Conservation (phyloP, 768 basidiomycete species). For the Collybiopsis confluens region DNA sequence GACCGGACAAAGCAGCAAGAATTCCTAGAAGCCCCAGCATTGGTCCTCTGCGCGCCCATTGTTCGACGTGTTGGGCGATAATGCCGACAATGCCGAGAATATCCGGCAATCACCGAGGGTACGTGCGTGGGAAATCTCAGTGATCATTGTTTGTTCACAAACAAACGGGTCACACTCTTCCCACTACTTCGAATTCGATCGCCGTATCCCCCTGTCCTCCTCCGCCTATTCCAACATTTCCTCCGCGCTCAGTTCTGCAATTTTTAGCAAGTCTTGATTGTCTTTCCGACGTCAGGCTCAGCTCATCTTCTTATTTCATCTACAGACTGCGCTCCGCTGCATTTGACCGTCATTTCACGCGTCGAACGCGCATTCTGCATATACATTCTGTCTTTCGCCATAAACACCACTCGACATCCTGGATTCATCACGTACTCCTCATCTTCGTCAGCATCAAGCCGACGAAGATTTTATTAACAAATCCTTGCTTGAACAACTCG, state of each 20-base stretch:
- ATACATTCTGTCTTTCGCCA: not conserved
- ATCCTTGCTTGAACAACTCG: constrained; percentile 76
- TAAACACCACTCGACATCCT: constrained; percentile 33
- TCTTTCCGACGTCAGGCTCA: constrained; percentile 2
- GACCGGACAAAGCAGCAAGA: not conserved
- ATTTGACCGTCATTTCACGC: constrained; percentile 30
- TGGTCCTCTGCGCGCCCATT: not conserved
- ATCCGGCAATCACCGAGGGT: constrained; percentile 7
- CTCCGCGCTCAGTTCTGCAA: not conserved
- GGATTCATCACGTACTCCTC: constrained; percentile 43
- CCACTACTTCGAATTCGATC: constrained; percentile 27
- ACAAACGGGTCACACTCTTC: constrained; percentile 21
- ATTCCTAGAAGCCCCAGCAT: not conserved
- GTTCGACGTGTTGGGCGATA: not conserved
- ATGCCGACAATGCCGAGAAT: constrained; percentile 14
- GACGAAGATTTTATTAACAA: constrained; percentile 88
- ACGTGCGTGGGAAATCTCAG: constrained; percentile 8
- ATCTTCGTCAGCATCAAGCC: constrained; percentile 30
- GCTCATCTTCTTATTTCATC: constrained; percentile 15
- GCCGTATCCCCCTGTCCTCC: constrained; percentile 30
- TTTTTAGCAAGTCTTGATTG: not conserved
- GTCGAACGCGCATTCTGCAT: constrained; percentile 22
- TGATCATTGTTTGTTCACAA: not conserved
- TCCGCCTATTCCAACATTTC: constrained; percentile 8
- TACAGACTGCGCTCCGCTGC: constrained; percentile 17